Evolutionary conservation across 2,329 filamentous ascomycete species (phyloP), one percentile per base, ranked within the genome.

Genomic region (Chrysoporthe cubensis): DNA sequence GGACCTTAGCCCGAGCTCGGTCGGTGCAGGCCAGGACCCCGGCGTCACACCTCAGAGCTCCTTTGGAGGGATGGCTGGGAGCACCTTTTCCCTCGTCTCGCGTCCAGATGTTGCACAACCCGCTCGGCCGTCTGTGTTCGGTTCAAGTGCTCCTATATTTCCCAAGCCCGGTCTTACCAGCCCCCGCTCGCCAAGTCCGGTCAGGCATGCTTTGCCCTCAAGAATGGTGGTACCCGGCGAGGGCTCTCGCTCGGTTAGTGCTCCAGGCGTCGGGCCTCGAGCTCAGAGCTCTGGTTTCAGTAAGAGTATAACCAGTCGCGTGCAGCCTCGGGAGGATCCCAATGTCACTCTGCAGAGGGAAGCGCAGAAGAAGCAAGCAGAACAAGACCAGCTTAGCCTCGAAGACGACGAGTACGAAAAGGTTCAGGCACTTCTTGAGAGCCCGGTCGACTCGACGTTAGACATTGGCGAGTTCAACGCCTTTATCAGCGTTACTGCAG

Each of bases 341-440:
- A 84, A 84, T 64, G 75, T 85, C 65, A 78, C 80, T 56, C 83
- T 85, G 71, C 84, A 87, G 71, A 82, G 82, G 62, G 84, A 81
- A 73, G 77, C 82, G 3, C 85, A 83, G 72, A 85, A 84, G 57
- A 84, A 81, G 71, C 85, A 85, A 68, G 85, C 88, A 72, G 85
- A 83, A 0, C 86, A 88, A 67, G 85, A 88, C 74, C 81, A 81
- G 5, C 84, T 85, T 69, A 80, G 86, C 4, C 80, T 92, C 2
- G 80, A 87, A 32, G 88, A 92, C 66, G 87, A 92, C 62, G 90
- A 93, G 37, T 89, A 91, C 66, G 87, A 92, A 64, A 90, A 92
- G 71, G 90, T 92, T 71, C 89, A 91, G 37, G 84, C 87, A 43
- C 85, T 91, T 34, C 88, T 75, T 59, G 73, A 91, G 67, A 85